Evolutionary conservation across 2,329 filamentous ascomycete species (phyloP).

Genomic region (Neopestalotiopsis sp.): DNA sequence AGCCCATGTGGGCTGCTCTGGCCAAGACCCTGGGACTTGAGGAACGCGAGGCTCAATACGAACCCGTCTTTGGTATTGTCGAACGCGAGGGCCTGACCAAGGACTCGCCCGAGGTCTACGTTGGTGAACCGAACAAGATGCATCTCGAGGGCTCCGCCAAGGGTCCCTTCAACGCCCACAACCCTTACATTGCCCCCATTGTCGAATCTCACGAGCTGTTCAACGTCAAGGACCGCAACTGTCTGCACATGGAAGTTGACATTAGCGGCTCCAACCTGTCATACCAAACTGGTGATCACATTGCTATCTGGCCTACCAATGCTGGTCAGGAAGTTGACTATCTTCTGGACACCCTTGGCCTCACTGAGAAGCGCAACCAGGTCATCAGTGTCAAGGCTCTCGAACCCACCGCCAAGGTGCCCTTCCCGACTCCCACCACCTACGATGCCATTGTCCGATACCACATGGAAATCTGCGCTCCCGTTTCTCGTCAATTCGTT

Average conservation of each 20-base stretch:
- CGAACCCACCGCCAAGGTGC: conserved; percentile 94
- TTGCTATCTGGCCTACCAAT: conserved; percentile 97
- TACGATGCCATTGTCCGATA: conserved; percentile 93
- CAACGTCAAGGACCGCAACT: conserved; percentile 87
- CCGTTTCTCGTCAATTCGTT: conserved; percentile 94
- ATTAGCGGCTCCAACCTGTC: conserved; percentile 86
- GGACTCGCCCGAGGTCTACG: conserved; percentile 82
- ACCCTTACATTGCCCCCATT: conserved; percentile 95
- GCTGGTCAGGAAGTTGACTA: conserved; percentile 89
- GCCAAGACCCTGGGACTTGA: conserved; percentile 84
- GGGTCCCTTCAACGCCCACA: conserved; percentile 94
- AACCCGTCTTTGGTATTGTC: conserved; percentile 84
- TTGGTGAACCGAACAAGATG: conserved; percentile 95
- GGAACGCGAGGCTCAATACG: conserved; percentile 95
- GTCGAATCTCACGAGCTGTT: conserved; percentile 91
- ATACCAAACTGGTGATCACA: conserved; percentile 97
- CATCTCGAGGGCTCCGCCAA: conserved; percentile 85
- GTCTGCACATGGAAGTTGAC: conserved; percentile 94
- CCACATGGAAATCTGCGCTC: conserved; percentile 95
- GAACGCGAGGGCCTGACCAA: conserved; percentile 76
- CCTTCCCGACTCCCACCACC: conserved; percentile 95
- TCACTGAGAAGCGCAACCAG: conserved; percentile 75
- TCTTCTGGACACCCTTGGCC: conserved; percentile 79
- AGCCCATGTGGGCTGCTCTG: conserved; percentile 95
- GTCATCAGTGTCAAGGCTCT: conserved; percentile 90